These are phyloP conservation scores for Amanita phalloides DNA, from an alignment of 768 basidiomycete species.

Conservation along the genomic window DNA sequence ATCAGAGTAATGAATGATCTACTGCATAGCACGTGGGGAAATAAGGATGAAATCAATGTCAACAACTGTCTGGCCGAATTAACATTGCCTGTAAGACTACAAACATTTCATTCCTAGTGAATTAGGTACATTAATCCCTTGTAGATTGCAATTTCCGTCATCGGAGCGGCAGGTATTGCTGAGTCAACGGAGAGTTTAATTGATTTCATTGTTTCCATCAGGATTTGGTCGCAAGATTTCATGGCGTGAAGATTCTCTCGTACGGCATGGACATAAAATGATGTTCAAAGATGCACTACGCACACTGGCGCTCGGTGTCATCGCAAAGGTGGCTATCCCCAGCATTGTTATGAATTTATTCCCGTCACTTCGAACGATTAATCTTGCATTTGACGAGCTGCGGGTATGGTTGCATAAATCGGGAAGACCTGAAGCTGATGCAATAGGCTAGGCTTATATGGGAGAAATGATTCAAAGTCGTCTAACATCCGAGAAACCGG, in stretches of 20 bases:
- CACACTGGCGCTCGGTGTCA: conserved; percentile 25
- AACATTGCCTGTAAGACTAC: conserved; percentile 35
- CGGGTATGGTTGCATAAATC: conserved; percentile 17
- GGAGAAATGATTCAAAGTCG: conserved; percentile 42
- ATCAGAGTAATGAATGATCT: conserved; percentile 30
- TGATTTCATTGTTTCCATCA: conserved; percentile 8
- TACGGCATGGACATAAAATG: conserved; percentile 32
- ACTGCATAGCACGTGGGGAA: conserved; percentile 38
- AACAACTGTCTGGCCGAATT: conserved; percentile 36
- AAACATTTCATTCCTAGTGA: not conserved
- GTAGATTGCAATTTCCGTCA: conserved; percentile 46
- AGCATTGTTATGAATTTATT: conserved; percentile 27
- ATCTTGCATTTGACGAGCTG: conserved; percentile 32
- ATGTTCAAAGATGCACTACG: conserved; percentile 40
- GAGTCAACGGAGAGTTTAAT: not conserved
- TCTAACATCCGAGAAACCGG: conserved; percentile 22
- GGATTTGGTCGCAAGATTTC: conserved; percentile 42
- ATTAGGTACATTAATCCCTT: conserved; percentile 4
- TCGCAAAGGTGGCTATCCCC: conserved; percentile 28
- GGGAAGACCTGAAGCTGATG: not conserved
- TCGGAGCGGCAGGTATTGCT: conserved; percentile 37
- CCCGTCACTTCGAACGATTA: conserved; percentile 17
- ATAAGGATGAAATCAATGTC: conserved; percentile 24
- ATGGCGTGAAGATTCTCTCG: conserved; percentile 30
- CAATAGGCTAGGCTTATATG: conserved; percentile 25